Base-by-base conservation (phyloP, 139 green algal species). In the Spirogloea muscicola region DNA sequence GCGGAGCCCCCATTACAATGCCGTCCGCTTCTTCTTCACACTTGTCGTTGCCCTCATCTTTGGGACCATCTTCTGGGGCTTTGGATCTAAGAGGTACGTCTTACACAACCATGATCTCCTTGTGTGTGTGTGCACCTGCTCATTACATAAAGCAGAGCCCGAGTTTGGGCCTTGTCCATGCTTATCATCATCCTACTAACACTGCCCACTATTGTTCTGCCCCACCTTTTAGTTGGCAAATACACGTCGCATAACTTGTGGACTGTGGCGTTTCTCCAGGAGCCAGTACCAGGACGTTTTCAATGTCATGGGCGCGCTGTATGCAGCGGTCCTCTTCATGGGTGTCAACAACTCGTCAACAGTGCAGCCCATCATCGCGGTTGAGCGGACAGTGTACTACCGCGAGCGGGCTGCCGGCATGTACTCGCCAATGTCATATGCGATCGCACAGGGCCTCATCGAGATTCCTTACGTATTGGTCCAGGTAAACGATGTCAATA, bases 261-360 rank as follows among this genome's bases (percentile, higher is more conserved):
- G n/a, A n/a, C n/a, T n/a, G 13, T 13, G 13, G 13, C 13, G 13
- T 36, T 13, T 18, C 16, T 69, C 48, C 62, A 81, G 74, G 62
- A 7, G 4, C 2, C 68, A 52, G 13, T 55, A 74, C 21, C 79
- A 85, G 74, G 68, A 85, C 33, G 1, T 87, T 25, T 69, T 77
- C 55, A 87, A 87, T 72, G 81, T 87, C 27, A 61, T 85, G 75
- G 83, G 83, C 1, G 69, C 73, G 1, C 70, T 87, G 27, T 87
- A 87, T 66, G 46, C 83, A 25, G 34, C 65, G 6, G 62, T 80
- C 25, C 75, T 87, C 37, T 87, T 87, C 74, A 52, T 87, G 41
- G 83, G 71, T 13, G 69, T 81, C 74, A 80, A 77, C 60, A 86
- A 84, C 67, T 63, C 75, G 0, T 52, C 63, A n/a, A 75, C 80